Base-by-base conservation (phyloP, 1,139 yeast species). In the Suhomyces guaymorum region DNA sequence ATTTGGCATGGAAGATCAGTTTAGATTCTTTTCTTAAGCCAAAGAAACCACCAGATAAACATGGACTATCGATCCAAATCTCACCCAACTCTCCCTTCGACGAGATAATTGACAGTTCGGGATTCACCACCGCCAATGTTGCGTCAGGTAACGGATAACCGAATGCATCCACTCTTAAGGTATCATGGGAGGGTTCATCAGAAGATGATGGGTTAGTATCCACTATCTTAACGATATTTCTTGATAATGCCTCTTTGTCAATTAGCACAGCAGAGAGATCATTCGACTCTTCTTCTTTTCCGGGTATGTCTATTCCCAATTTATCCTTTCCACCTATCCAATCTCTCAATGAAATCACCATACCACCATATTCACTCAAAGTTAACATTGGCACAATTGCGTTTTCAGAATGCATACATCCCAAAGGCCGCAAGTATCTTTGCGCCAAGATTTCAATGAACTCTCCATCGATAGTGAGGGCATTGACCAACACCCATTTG, bases 121-220 rank as follows among this genome's bases (percentile, higher is more conserved):
- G 97, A 54, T 94, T 89, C 0, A 92, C 97, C 22, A 92, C 80
- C 0, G 97, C 97, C 27, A 92, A 60, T 0, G 95, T 87, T 1
- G 97, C 92, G 62, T 90, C 97, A 0, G 97, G 96, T 2, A 92
- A 61, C 0, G 98, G 98, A 50, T 73, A 88, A 0, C 98, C 98
- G 67, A 92, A 92, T 0, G 97, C 84, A 28, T 95, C 96, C 0
- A 92, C 84, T 33, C 95, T 66, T 28, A 89, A 66, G 30, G 52
- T 54, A 49, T 78, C 72, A 29, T 68, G 66, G 11, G 71, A 61
- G 17, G 69, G 70, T 26, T 80, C 84, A 39, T 69, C 75, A 7
- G 73, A 67, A 4, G 80, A 68, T 0, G 78, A 70, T 1, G 85
- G 83, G 37, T 75, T 72, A 15, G 79, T 78, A 28, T 80, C 80